phyloP scores from a whole-genome alignment of 768 basidiomycete genomes.

The Lactifluus rugatus region DNA sequence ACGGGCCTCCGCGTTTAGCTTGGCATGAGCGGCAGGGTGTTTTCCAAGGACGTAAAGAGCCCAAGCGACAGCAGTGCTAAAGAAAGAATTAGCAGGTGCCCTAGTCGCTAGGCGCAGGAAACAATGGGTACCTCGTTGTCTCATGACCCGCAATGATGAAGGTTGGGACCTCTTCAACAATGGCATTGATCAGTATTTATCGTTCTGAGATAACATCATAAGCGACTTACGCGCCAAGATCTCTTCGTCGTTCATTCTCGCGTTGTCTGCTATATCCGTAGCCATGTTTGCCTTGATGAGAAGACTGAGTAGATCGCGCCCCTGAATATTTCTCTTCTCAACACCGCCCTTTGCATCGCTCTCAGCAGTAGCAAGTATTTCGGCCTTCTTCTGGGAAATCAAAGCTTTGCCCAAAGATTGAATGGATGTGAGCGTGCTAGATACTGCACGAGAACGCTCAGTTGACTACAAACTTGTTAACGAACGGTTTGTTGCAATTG shows the following conservation, averaged over 20 bases:
- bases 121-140: slow-evolving; percentile 36
- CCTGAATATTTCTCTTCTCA: slow-evolving; percentile 27
- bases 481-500: background rate
- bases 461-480: slow-evolving; percentile 5
- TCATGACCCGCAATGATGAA: slow-evolving; percentile 54
- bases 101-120: no score
- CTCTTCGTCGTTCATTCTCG: slow-evolving; percentile 52
- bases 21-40: slow-evolving; percentile 39
- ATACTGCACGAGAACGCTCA: background rate
- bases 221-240: slow-evolving; percentile 42
- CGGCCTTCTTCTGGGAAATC: slow-evolving; percentile 28
- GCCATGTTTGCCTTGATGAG: slow-evolving; percentile 58
- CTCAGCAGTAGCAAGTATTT: slow-evolving; percentile 25
- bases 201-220: background rate
- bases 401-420: slow-evolving; percentile 25
- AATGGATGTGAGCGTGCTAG: slow-evolving; percentile 11
- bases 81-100: background rate
- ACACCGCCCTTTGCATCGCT: slow-evolving; percentile 21
- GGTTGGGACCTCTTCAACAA: slow-evolving; percentile 45
- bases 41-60: slow-evolving; percentile 46
- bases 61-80: slow-evolving; percentile 42
- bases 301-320: slow-evolving; percentile 50
- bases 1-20: slow-evolving; percentile 50
- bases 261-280: slow-evolving; percentile 43
- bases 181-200: background rate